phyloP scores from a whole-genome alignment of 805 yeast genomes.

The Kodamaea laetipori region DNA sequence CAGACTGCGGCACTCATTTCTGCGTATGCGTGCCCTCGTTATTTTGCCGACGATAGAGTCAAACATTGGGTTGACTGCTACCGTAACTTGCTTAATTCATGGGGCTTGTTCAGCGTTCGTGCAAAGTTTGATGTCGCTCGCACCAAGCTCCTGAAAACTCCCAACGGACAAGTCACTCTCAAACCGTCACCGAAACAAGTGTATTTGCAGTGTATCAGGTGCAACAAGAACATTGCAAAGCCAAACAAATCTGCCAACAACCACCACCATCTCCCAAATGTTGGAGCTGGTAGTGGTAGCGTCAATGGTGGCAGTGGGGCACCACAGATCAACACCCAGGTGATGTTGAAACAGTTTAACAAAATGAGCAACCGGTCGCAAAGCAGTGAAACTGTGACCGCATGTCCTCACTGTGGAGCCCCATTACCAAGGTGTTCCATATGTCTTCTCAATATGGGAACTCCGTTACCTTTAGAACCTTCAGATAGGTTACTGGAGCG shows the following conservation, averaged over 20 bases:
- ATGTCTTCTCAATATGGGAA: constrained; percentile 79
- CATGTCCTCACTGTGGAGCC: constrained; percentile 85
- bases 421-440: constrained; percentile 90
- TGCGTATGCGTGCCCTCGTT: constrained; percentile 81
- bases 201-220: constrained; percentile 75
- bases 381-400: constrained; percentile 26
- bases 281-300: constrained; percentile 11
- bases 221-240: constrained; percentile 70
- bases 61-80: constrained; percentile 79
- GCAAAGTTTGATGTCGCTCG: constrained; percentile 86
- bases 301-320: constrained; percentile 3
- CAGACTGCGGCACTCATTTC: constrained; percentile 88
- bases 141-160: constrained; percentile 59
- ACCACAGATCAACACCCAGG: constrained; percentile 17
- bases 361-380: constrained; percentile 24
- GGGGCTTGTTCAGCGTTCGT: constrained; percentile 75
- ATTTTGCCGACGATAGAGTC: constrained; percentile 70
- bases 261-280: constrained; percentile 15
- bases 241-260: constrained; percentile 21
- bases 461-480: constrained; percentile 51
- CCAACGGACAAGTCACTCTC: constrained; percentile 49
- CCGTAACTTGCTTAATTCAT: constrained; percentile 67
- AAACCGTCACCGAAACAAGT: constrained; percentile 70
- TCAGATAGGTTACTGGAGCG: constrained; percentile 25
- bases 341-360: constrained; percentile 38